Percentiles rank a stretch among this genome's conserved stretches.
Evolutionary conservation across 148 eudicot genomes (phyloP).

Genomic region (Arctostaphylos glauca): DNA sequence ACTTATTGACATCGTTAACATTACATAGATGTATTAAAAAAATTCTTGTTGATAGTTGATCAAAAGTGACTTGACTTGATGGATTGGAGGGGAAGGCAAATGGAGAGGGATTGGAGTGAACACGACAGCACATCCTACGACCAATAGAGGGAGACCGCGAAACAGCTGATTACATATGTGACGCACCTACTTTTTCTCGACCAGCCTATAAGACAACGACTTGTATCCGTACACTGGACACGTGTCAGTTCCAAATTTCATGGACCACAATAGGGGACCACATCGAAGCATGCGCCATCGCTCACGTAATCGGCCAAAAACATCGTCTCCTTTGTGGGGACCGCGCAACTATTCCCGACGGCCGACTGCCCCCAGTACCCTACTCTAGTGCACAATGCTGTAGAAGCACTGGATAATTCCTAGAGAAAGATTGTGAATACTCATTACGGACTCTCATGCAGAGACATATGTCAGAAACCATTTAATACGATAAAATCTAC

Average conservation of each 20-base stretch:
- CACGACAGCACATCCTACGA: constrained; percentile 5
- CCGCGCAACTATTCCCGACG: constrained; percentile 5
- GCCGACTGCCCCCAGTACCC: no score
- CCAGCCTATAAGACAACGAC: constrained; percentile 1
- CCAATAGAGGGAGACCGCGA: constrained; percentile 10
- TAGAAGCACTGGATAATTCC: no score
- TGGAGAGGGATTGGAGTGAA: neutral
- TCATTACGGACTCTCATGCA: no score
- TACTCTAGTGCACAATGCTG: no score
- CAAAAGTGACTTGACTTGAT: neutral
- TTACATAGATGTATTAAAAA: no score
- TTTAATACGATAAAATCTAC: no score
- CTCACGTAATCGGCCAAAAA: neutral
- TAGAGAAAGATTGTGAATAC: no score
- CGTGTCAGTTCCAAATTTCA: neutral
- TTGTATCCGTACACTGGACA: neutral
- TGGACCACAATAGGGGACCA: constrained; percentile 15
- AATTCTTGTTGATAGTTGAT: no score
- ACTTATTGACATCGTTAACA: no score
- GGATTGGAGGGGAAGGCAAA: neutral
- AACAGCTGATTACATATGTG: constrained; percentile 6
- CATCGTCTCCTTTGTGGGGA: neutral
- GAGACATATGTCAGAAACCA: no score
- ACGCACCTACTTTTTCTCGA: neutral
- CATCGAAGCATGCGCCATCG: neutral